phyloP scores from a whole-genome alignment of 257 asterid genomes.

The Osmanthus fragrans region DNA sequence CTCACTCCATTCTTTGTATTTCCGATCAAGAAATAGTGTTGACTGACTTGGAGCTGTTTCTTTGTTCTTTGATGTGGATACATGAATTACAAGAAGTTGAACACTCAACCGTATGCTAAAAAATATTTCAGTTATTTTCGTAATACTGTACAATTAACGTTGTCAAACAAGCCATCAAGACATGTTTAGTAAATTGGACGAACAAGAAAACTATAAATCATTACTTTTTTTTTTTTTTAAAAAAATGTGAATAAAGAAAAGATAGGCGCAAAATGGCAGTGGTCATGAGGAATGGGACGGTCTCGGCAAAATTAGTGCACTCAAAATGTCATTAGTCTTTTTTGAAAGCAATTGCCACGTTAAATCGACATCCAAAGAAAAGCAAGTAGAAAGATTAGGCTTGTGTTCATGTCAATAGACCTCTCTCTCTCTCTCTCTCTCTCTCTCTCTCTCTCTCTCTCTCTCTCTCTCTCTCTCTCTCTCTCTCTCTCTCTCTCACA shows the following conservation, averaged over 20 bases:
- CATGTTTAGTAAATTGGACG: too few relatives aligned
- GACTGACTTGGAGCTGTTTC: too few relatives aligned
- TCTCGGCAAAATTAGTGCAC: background rate
- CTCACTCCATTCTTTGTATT: too few relatives aligned
- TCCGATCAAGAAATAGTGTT: too few relatives aligned
- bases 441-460: too few relatives aligned
- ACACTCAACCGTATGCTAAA: too few relatives aligned
- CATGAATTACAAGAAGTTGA: too few relatives aligned
- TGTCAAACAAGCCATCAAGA: background rate
- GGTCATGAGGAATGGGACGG: background rate
- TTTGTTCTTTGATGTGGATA: too few relatives aligned
- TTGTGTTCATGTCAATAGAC: conserved; percentile 18
- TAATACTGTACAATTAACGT: background rate
- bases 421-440: conserved; percentile 30
- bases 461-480: too few relatives aligned
- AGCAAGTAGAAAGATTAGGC: conserved; percentile 19
- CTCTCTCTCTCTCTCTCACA: conserved; percentile 57
- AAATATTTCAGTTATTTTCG: too few relatives aligned
- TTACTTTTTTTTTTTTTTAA: background rate
- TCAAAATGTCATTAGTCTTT: background rate
- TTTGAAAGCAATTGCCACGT: background rate
- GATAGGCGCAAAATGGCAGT: too few relatives aligned
- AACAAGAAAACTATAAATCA: background rate
- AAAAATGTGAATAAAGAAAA: too few relatives aligned
- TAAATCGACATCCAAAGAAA: background rate